phyloP scores from a whole-genome alignment of 148 eudicot species.

The Chenopodium quinoa region DNA sequence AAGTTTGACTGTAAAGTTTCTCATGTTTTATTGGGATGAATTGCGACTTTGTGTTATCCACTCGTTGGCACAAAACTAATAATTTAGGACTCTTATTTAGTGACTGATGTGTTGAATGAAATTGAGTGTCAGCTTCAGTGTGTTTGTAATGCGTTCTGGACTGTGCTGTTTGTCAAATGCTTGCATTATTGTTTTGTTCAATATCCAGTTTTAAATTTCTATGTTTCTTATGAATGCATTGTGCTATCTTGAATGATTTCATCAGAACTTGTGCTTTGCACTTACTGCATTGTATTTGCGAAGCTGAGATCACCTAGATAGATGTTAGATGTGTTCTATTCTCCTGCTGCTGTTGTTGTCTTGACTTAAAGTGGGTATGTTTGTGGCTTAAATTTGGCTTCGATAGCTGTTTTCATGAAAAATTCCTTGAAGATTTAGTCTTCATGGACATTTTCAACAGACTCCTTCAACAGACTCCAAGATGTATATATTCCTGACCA shows the following conservation, averaged over 20 bases:
- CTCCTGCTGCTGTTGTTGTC: not conserved
- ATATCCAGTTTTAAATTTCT: not conserved
- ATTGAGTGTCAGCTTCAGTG: not conserved
- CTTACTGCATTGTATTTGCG: not conserved
- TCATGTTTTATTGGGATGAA: not conserved
- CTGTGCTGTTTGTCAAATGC: not conserved
- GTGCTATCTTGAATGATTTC: not conserved
- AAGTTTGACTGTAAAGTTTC: constrained; percentile 30
- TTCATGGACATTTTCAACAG: not conserved
- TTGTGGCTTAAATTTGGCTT: not conserved
- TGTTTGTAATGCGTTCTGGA: not conserved
- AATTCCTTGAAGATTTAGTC: not conserved
- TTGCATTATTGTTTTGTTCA: not conserved
- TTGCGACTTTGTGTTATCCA: not conserved
- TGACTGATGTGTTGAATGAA: not conserved
- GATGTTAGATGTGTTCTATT: not conserved
- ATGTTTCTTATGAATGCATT: not conserved
- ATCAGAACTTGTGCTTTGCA: not conserved
- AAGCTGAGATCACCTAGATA: not conserved
- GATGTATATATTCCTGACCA: not conserved
- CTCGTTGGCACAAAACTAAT: not conserved
- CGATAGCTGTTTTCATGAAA: not conserved
- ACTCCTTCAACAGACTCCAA: not conserved
- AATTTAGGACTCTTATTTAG: not conserved
- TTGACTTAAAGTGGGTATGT: not conserved